These are phyloP conservation scores for Smallanthus sonchifolius DNA, from an alignment of 129 eudicot species.

Conservation along the genomic window DNA sequence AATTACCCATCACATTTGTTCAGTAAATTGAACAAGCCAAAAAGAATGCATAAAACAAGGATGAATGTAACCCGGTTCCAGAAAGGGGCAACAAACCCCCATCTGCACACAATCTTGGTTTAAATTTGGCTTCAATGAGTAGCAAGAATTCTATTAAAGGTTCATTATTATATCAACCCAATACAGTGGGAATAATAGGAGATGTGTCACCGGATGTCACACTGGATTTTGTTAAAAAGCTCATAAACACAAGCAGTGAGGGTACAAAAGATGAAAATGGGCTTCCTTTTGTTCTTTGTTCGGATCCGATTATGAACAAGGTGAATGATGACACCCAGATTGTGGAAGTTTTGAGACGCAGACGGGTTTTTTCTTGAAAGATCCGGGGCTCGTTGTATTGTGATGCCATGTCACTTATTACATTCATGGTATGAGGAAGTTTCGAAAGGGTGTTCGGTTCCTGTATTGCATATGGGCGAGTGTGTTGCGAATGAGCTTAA, in stretches of 20 bases:
- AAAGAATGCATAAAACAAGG: slow-evolving; percentile 12
- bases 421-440: slow-evolving; percentile 70
- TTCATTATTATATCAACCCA: slow-evolving; percentile 28
- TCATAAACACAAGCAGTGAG: slow-evolving; percentile 37
- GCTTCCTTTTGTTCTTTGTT: slow-evolving; percentile 58
- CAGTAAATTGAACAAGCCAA: slow-evolving; percentile 31
- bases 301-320: slow-evolving; percentile 43
- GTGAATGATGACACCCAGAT: slow-evolving; percentile 25
- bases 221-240: slow-evolving; percentile 48
- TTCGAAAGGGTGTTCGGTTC: slow-evolving; percentile 56
- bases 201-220: slow-evolving; percentile 47
- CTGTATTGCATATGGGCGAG: slow-evolving; percentile 70
- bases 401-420: slow-evolving; percentile 64
- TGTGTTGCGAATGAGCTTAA: slow-evolving; percentile 78
- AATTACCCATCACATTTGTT: slow-evolving; percentile 33
- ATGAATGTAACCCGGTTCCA: slow-evolving; percentile 30
- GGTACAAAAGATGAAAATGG: slow-evolving; percentile 26
- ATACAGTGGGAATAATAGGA: slow-evolving; percentile 61
- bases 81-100: slow-evolving; percentile 24
- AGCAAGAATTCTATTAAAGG: slow-evolving; percentile 1
- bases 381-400: slow-evolving; percentile 68
- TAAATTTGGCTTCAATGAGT: slow-evolving; percentile 11
- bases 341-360: slow-evolving; percentile 47
- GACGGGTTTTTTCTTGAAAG: slow-evolving; percentile 56
- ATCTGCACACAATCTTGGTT: slow-evolving; percentile 11